Conservation (phyloP, 1,139 yeast genomes). For the Sugiyamaella japonica region DNA sequence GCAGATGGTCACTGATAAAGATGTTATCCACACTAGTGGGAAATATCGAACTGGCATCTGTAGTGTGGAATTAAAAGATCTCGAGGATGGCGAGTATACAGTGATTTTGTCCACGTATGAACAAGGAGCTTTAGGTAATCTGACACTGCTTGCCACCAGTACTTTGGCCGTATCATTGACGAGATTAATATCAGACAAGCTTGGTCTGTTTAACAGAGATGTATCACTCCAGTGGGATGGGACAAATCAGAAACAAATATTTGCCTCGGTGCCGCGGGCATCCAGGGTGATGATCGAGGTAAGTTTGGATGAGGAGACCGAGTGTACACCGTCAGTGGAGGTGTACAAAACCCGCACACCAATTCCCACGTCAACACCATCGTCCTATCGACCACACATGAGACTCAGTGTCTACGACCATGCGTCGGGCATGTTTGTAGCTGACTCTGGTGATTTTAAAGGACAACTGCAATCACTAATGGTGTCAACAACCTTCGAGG, state of each 20-base stretch:
- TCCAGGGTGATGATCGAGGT: conserved; percentile 14
- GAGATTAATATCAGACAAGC: conserved; percentile 27
- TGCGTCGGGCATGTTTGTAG: conserved; percentile 22
- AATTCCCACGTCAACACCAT: neutral
- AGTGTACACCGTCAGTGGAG: conserved; percentile 13
- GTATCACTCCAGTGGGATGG: conserved; percentile 27
- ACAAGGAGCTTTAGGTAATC: conserved; percentile 6
- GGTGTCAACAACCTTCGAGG: conserved; percentile 10
- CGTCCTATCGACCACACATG: conserved; percentile 32
- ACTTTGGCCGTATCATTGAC: conserved; percentile 26
- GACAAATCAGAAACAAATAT: conserved; percentile 27
- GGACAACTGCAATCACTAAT: conserved; percentile 31
- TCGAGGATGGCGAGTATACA: conserved; percentile 46
- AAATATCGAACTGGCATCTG: conserved; percentile 40
- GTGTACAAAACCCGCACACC: neutral
- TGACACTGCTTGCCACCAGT: conserved; percentile 14
- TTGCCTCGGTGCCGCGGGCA: conserved; percentile 15
- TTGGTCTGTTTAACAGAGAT: conserved; percentile 30
- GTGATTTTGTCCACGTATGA: conserved; percentile 40
- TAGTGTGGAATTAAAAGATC: conserved; percentile 36
- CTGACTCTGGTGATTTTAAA: conserved; percentile 47
- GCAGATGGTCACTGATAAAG: conserved; percentile 35
- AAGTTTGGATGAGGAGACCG: conserved; percentile 1
- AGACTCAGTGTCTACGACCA: conserved; percentile 36
- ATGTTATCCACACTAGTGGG: conserved; percentile 40